Base-by-base conservation (phyloP, 176 grass and related monocot genomes). In the Hsuehochloa calcarea region DNA sequence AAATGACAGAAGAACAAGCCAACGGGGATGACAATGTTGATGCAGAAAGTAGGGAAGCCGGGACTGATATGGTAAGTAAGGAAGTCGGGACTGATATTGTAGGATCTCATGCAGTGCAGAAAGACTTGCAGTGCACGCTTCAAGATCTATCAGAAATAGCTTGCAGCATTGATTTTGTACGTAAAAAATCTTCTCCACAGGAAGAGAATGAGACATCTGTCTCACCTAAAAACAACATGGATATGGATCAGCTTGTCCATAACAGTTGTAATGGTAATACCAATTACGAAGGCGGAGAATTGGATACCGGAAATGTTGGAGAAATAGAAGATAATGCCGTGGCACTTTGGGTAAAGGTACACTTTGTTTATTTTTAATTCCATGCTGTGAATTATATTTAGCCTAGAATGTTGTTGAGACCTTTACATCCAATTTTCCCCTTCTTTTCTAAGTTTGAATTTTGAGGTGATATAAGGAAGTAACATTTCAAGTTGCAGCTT, bases 321-420 rank as follows among this genome's bases (percentile, higher is more conserved):
- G 89, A 88, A 75, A 14, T 16, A 50, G 88, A 88, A 63, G 87
- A 98, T 95, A 72, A 86, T 82, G 70, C 91, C 70, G 47, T 91
- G 54, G 93, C 93, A 68, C 84, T 99, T 81, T 99, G 93, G 96
- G 92, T 99, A 81, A 99, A 99, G 96, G 96, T 99, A 94, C 38
- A 65, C 29, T 67, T 81, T 68, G 31, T 27, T 75, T 82, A 55
- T 74, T 80, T 63, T 58, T 83, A 31, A 35, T 26, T 72, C 52
- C 52, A 54, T 47, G 43, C 59, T 75, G 56, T 60, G 27, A 34
- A 82, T 45, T 63, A 22, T 62, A 78, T 82, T 45, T 78, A 11
- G 4, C n/a, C 61, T 86, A 37, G 77, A 50, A 76, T 54, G 54
- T 71, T 50, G 23, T 41, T 65, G 29, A 17, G 51, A 56, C 51